A percentile compares a stretch with the other conserved stretches of the same genome.
These are phyloP conservation scores for Debaryomyces fabryi DNA, from an alignment of 1,139 yeast genomes.

Conservation along the genomic window DNA sequence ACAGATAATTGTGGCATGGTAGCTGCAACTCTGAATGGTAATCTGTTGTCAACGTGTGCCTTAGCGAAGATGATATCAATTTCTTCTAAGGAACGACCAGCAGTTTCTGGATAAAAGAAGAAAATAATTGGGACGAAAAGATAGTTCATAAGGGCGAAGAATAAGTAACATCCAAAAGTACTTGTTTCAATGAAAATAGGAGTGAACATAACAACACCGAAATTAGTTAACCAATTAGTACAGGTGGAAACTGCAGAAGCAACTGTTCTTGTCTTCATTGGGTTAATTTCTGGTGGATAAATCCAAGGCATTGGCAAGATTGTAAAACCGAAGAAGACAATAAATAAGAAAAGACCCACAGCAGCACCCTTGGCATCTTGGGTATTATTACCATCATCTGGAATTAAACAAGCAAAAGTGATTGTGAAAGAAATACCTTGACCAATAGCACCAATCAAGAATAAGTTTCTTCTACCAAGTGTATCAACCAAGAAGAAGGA, in stretches of 20 bases:
- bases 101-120: slow-evolving; percentile 50
- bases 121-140: slow-evolving; percentile 40
- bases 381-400: slow-evolving; percentile 20
- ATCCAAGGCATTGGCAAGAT: slow-evolving; percentile 58
- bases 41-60: slow-evolving; percentile 46
- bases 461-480: slow-evolving; percentile 62
- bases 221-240: slow-evolving; percentile 47
- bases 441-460: slow-evolving; percentile 50
- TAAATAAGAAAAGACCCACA: slow-evolving; percentile 53
- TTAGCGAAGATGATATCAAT: slow-evolving; percentile 47
- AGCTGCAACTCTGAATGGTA: slow-evolving; percentile 53
- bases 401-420: slow-evolving; percentile 42
- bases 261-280: slow-evolving; percentile 56
- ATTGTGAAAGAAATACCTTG: slow-evolving; percentile 42
- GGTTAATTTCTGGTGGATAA: slow-evolving; percentile 61
- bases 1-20: slow-evolving; percentile 47
- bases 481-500: slow-evolving; percentile 63
- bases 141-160: slow-evolving; percentile 41
- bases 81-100: slow-evolving; percentile 48
- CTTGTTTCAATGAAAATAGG: slow-evolving; percentile 41
- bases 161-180: slow-evolving; percentile 45
- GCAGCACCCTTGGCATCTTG: slow-evolving; percentile 47
- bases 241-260: slow-evolving; percentile 52
- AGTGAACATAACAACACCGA: slow-evolving; percentile 49
- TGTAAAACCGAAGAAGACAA: slow-evolving; percentile 54